Evolutionary conservation across 495 filamentous ascomycete genomes (phyloP), one percentile per base, ranked within the genome.

Genomic region (Massariosphaeria phaeospora): DNA sequence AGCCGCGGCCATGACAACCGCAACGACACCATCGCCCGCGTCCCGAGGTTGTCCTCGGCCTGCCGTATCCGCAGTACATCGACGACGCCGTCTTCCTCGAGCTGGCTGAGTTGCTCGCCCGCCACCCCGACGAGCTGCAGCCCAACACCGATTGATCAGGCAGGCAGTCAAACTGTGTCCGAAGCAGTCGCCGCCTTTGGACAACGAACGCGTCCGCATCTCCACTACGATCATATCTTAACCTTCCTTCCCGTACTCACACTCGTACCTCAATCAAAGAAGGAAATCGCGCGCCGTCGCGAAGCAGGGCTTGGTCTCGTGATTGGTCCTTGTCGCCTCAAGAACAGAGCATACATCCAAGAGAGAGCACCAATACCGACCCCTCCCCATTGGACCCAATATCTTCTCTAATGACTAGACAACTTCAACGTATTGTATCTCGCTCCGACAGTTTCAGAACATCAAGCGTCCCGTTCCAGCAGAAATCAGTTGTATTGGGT

Each of bases 1-100:
- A n/a, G n/a, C n/a, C n/a, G n/a, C n/a, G n/a, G n/a, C n/a, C n/a
- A n/a, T n/a, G n/a, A n/a, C n/a, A n/a, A n/a, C n/a, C n/a, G n/a
- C n/a, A n/a, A n/a, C n/a, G n/a, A n/a, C n/a, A n/a, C n/a, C n/a
- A n/a, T n/a, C n/a, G n/a, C n/a, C n/a, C n/a, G n/a, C n/a, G n/a
- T n/a, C n/a, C n/a, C n/a, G n/a, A n/a, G n/a, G n/a, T n/a, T n/a
- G n/a, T 57, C 29, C 53, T 45, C 1, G 13, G 35, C 18, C n/a
- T 13, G 6, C 53, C 53, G 4, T 45, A 23, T n/a, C 45, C 44
- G 10, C 53, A 47, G 17, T 49, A 40, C 31, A 39, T 58, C 27
- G 55, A 58, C 41, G 55, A 58, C 38, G 29, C 55, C 30, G 40
- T 52, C 0, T 58, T 58, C 41, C 55, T 52, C 13, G 55, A 58